A percentile compares a stretch with the other conserved stretches of the same genome.
Evolutionary conservation across 441 rosid genomes (phyloP).

Genomic region (Corymbia citriodora): DNA sequence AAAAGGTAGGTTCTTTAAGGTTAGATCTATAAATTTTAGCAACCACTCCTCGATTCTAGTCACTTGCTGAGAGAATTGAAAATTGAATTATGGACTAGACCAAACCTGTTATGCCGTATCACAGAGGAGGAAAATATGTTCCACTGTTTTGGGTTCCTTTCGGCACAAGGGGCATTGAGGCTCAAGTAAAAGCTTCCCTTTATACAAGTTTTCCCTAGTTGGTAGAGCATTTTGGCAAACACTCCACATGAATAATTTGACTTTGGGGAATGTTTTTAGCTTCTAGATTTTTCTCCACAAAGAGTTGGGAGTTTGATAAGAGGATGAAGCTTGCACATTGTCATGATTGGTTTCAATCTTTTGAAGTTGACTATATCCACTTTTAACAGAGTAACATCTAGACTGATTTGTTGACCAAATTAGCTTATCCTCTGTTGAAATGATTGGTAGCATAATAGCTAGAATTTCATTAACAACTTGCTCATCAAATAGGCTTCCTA

Average conservation of each 20-base stretch:
- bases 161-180: not conserved
- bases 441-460: not conserved
- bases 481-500: not conserved
- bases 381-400: too few relatives aligned
- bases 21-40: not conserved
- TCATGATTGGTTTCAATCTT: not conserved
- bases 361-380: not conserved
- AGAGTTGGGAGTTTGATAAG: not conserved
- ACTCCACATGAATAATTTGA: not conserved
- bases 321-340: not conserved
- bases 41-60: not conserved
- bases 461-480: not conserved
- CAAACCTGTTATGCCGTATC: not conserved
- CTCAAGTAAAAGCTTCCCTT: not conserved
- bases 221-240: not conserved
- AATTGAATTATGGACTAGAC: not conserved
- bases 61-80: not conserved
- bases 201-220: not conserved
- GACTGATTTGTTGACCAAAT: not conserved
- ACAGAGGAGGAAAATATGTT: not conserved
- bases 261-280: not conserved
- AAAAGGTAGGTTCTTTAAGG: not conserved
- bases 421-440: not conserved
- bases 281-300: not conserved
- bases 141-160: not conserved